These are phyloP conservation scores for Podaxis sp. DNA, from an alignment of 768 basidiomycete genomes.

Conservation along the genomic window DNA sequence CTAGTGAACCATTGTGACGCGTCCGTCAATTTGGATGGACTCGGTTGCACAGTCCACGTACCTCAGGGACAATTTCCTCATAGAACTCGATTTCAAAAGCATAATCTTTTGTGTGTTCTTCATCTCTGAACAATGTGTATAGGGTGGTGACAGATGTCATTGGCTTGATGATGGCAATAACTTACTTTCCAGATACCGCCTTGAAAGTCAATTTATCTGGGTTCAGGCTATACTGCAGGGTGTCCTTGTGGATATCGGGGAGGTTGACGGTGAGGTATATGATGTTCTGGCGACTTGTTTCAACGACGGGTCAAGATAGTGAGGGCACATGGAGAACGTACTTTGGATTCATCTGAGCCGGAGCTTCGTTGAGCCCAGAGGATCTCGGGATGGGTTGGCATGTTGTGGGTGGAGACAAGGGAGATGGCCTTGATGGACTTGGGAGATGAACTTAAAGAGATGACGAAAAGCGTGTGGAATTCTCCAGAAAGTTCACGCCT, in stretches of 20 bases:
- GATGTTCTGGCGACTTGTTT: conserved; percentile 62
- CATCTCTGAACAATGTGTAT: conserved; percentile 27
- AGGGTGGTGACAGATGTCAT: conserved; percentile 2
- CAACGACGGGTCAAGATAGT: conserved; percentile 23
- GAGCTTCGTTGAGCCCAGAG: conserved; percentile 96
- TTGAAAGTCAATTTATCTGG: conserved; percentile 61
- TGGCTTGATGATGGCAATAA: conserved; percentile 11
- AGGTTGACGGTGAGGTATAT: conserved; percentile 85
- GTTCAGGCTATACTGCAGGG: conserved; percentile 62
- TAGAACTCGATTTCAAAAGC: conserved; percentile 77
- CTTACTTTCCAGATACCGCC: conserved; percentile 65
- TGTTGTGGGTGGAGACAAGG: conserved; percentile 23
- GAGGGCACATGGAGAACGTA: conserved; percentile 27
- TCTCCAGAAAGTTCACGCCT: conserved; percentile 39
- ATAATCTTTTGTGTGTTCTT: conserved; percentile 60
- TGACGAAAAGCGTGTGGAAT: conserved; percentile 31
- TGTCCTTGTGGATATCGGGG: conserved; percentile 61
- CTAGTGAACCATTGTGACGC: conserved; percentile 29
- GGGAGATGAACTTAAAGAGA: conserved; percentile 22
- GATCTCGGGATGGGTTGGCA: conserved; percentile 77
- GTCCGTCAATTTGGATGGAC: not conserved
- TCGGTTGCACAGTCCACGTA: conserved; percentile 28
- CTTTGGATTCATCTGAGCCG: conserved; percentile 63
- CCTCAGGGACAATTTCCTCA: conserved; percentile 76
- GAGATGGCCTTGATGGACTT: conserved; percentile 13